These are phyloP conservation scores for Colletotrichum spaethianum DNA, from an alignment of 2,329 filamentous ascomycete genomes.

Conservation along the genomic window DNA sequence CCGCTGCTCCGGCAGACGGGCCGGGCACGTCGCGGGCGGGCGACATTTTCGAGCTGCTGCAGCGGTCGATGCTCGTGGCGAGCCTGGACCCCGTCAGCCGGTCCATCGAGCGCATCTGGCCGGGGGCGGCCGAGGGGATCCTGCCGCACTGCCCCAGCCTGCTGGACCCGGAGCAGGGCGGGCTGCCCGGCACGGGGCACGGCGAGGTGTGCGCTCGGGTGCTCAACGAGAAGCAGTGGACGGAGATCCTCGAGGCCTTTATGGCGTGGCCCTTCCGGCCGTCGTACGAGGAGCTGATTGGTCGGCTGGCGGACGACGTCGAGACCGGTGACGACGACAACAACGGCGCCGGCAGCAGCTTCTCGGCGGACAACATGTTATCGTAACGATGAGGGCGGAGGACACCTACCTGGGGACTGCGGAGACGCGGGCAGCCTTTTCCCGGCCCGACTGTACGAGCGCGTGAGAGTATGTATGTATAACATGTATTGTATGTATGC, in stretches of 20 bases:
- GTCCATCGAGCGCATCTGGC: constrained; percentile 68
- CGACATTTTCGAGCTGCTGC: constrained; percentile 68
- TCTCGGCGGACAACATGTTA: constrained; percentile 14
- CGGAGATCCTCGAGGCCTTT: constrained; percentile 72
- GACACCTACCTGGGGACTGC: not conserved
- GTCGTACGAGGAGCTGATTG: constrained; percentile 62
- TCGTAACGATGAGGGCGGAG: not conserved
- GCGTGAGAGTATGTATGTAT: not conserved
- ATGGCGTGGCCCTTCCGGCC: constrained; percentile 77
- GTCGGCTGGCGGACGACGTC: constrained; percentile 52
- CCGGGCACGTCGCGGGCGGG: constrained; percentile 56
- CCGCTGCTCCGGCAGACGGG: constrained; percentile 62
- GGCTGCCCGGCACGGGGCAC: constrained; percentile 55
- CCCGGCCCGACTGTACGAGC: not conserved
- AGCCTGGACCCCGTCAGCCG: constrained; percentile 54
- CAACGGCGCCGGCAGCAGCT: constrained; percentile 10
- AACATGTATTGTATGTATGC: not conserved
- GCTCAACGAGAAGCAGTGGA: constrained; percentile 68
- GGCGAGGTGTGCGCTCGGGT: constrained; percentile 61
- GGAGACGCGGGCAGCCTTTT: not conserved
- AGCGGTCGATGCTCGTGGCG: constrained; percentile 56
- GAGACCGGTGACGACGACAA: constrained; percentile 26
- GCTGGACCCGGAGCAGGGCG: constrained; percentile 63
- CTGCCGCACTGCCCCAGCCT: constrained; percentile 63
- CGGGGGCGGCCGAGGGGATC: constrained; percentile 71